Evolutionary conservation across 805 yeast species (phyloP).

Genomic region (Kluyveromyces starmeri): DNA sequence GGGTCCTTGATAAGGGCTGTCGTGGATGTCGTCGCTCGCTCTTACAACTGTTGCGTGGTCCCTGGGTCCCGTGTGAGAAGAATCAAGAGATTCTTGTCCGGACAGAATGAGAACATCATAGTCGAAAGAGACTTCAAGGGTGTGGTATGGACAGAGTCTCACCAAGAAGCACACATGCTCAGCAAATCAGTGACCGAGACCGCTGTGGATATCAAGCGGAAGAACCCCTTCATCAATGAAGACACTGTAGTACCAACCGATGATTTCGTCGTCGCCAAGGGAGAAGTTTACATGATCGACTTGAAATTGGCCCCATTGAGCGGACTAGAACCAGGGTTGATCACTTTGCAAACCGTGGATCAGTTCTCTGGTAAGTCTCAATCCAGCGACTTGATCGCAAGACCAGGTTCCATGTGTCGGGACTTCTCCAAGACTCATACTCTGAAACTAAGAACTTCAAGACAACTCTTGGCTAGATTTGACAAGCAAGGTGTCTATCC

Average conservation of each 20-base stretch:
- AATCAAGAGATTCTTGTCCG: constrained; percentile 86
- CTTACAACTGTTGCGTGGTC: constrained; percentile 74
- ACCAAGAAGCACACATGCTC: constrained; percentile 48
- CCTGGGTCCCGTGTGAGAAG: constrained; percentile 93
- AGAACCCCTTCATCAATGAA: constrained; percentile 31
- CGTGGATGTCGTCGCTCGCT: constrained; percentile 80
- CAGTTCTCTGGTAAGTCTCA: constrained; percentile 54
- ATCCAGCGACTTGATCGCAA: constrained; percentile 43
- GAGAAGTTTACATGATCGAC: constrained; percentile 83
- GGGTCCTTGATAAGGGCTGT: constrained; percentile 64
- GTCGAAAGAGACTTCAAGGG: constrained; percentile 92
- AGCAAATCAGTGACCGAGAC: constrained; percentile 27
- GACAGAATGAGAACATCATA: constrained; percentile 87
- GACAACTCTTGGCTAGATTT: constrained; percentile 58
- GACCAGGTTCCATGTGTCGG: constrained; percentile 69
- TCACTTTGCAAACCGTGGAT: constrained; percentile 61
- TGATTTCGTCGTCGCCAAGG: constrained; percentile 62
- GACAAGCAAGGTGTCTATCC: constrained; percentile 86
- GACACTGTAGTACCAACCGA: constrained; percentile 63
- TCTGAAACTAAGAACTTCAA: constrained; percentile 64
- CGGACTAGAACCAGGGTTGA: constrained; percentile 48
- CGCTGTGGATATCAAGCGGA: constrained; percentile 32
- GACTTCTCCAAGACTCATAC: constrained; percentile 79
- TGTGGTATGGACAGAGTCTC: constrained; percentile 77
- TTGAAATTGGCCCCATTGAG: constrained; percentile 65